These are phyloP conservation scores for Hypsizygus marmoreus DNA, from an alignment of 768 basidiomycete species.

Conservation along the genomic window DNA sequence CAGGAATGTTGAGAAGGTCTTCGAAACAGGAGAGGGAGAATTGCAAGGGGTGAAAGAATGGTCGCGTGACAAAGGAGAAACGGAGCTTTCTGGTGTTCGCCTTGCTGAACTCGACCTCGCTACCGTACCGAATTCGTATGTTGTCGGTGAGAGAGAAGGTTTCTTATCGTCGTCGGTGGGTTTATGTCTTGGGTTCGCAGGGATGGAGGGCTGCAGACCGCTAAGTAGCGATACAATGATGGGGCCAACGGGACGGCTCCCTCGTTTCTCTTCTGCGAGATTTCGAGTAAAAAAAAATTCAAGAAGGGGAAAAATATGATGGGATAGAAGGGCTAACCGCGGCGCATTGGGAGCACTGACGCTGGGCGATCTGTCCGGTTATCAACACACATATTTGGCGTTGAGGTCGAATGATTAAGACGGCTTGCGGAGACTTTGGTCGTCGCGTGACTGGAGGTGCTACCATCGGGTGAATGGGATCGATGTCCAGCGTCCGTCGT, in stretches of 20 bases:
- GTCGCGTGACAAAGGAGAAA: background rate
- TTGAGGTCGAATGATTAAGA: slow-evolving; percentile 16
- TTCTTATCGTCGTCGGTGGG: background rate
- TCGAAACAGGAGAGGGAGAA: background rate
- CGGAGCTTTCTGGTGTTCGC: slow-evolving; percentile 1
- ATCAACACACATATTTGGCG: slow-evolving; percentile 5
- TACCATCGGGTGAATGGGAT: too few relatives aligned
- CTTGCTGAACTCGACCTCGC: slow-evolving; percentile 10
- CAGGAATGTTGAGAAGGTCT: background rate
- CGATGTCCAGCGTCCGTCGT: too few relatives aligned
- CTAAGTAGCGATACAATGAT: too few relatives aligned
- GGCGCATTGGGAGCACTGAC: slow-evolving; percentile 6
- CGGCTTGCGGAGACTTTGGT: background rate
- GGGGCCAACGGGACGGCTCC: too few relatives aligned
- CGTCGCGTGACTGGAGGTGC: background rate
- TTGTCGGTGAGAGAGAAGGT: background rate
- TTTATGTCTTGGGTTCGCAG: too few relatives aligned
- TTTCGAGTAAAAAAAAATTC: too few relatives aligned
- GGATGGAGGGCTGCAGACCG: too few relatives aligned
- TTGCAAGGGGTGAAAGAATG: background rate
- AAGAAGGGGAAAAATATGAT: too few relatives aligned
- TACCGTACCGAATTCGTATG: background rate
- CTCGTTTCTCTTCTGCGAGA: too few relatives aligned
- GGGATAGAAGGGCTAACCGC: background rate
- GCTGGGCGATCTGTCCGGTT: slow-evolving; percentile 5